Base-by-base conservation (phyloP, 1,139 yeast species). In the Nakaseomyces bracarensis region DNA sequence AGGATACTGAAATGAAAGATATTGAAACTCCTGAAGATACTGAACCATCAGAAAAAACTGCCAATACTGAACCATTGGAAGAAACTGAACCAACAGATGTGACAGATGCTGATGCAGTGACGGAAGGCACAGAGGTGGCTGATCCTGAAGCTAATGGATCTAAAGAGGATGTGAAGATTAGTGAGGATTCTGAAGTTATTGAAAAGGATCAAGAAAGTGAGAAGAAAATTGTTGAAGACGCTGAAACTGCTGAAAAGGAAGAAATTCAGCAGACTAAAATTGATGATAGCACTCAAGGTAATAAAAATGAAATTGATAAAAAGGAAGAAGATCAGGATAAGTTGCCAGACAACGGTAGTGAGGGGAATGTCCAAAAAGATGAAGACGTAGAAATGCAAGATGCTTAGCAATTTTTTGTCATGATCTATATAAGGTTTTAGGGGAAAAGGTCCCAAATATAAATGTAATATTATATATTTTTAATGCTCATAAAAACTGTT, bases 381-480 rank as follows among this genome's bases (percentile, higher is more conserved):
- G 48, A 42, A 11, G 65, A 60, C 41, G 48, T 58, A 19, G 49
- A 52, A 28, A 56, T 60, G 60, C 49, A 48, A 20, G 36, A 33
- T 21, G 36, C 26, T 21, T 33, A 33, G 34, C 33, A 11, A 18
- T 16, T 18, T 13, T 18, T 8, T 18, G 34, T 16, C 11, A 30
- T 30, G 22, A 30, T 30, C 34, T 41, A 40, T 34, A 19, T 22
- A 36, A 23, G 23, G 20, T 31, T 13, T 7, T 10, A 41, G 34
- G 34, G 30, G 30, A 11, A 34, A 36, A n/a, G 21, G 19, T 9
- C 34, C 27, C 28, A 29, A 43, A 38, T 39, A 43, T 20, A 25
- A 41, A 22, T 22, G 23, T 25, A 39, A 20, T 26, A 20, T 20
- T 37, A 37, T 25, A 28, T 36, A 25, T 25, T 14, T 36, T 5